Conservation (phyloP, 371 early-diverging fungal species). For the Actinomucor elegans region DNA sequence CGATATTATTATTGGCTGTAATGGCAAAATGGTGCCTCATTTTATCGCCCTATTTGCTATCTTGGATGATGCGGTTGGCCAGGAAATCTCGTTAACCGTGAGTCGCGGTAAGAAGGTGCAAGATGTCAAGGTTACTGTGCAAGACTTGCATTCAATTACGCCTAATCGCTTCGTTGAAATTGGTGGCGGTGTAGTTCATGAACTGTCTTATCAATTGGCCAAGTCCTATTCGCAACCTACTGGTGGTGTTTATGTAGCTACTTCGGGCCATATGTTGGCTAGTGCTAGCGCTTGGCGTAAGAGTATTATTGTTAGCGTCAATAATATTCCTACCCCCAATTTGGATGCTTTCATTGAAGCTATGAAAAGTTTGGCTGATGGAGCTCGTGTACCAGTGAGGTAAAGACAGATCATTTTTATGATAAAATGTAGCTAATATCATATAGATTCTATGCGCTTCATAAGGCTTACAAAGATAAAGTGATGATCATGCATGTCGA, state of each 20-base stretch:
- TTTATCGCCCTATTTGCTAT: conserved; percentile 71
- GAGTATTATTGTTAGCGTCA: conserved; percentile 67
- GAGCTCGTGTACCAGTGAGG: conserved; percentile 78
- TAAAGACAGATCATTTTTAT: too few relatives aligned
- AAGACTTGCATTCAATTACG: conserved; percentile 80
- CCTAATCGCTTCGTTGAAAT: conserved; percentile 78
- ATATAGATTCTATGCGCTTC: conserved; percentile 66
- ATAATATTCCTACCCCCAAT: conserved; percentile 72
- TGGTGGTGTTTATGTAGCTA: conserved; percentile 83
- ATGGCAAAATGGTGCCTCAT: conserved; percentile 62
- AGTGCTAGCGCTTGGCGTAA: conserved; percentile 67
- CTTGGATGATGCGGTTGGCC: conserved; percentile 70
- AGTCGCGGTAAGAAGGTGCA: conserved; percentile 69
- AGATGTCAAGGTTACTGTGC: conserved; percentile 55
- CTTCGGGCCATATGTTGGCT: conserved; percentile 71
- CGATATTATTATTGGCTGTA: conserved; percentile 71
- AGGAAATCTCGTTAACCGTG: conserved; percentile 57
- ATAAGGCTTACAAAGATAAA: conserved; percentile 66
- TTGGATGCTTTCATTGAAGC: conserved; percentile 82
- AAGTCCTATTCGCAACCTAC: conserved; percentile 71
- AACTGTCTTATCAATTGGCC: conserved; percentile 87
- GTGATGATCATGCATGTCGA: conserved; percentile 85
- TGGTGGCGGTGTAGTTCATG: conserved; percentile 85
- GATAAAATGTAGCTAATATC: neutral
- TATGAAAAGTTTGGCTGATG: conserved; percentile 68